These are phyloP conservation scores for Agroathelia rolfsii DNA, from an alignment of 1,284 basidiomycete genomes.

Conservation along the genomic window DNA sequence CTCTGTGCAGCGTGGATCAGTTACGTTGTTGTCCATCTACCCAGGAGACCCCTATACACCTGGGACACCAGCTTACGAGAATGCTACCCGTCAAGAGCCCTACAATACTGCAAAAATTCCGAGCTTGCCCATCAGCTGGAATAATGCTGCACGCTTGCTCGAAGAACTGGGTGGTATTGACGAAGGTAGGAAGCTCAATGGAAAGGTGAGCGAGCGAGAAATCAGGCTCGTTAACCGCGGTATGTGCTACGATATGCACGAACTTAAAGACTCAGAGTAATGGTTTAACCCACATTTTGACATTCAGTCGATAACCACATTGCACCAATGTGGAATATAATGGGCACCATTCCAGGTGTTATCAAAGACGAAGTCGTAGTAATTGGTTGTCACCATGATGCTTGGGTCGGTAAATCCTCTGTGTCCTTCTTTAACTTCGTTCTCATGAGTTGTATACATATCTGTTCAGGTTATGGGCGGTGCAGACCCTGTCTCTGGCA, in stretches of 20 bases:
- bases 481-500: slow-evolving; percentile 82
- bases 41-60: slow-evolving; percentile 86
- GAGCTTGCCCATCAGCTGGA: slow-evolving; percentile 70
- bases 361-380: slow-evolving; percentile 81
- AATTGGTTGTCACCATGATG: slow-evolving; percentile 83
- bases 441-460: slow-evolving; percentile 11
- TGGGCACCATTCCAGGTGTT: slow-evolving; percentile 85
- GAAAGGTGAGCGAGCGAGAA: slow-evolving; percentile 35
- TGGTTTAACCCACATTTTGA: slow-evolving; percentile 8
- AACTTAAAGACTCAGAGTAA: slow-evolving; percentile 6
- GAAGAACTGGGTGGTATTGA: slow-evolving; percentile 35
- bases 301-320: slow-evolving; percentile 61
- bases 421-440: slow-evolving; percentile 18
- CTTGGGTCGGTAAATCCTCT: slow-evolving; percentile 25
- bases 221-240: slow-evolving; percentile 59
- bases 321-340: slow-evolving; percentile 81
- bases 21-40: slow-evolving; percentile 74
- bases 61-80: slow-evolving; percentile 78
- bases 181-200: slow-evolving; percentile 32
- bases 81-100: slow-evolving; percentile 62
- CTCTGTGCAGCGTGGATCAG: slow-evolving; percentile 80
- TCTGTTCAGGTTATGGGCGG: slow-evolving; percentile 61
- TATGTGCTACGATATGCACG: slow-evolving; percentile 15
- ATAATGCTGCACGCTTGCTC: slow-evolving; percentile 53
- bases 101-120: slow-evolving; percentile 76